A percentile compares a stretch with the other conserved stretches of the same genome.
Evolutionary conservation across 2,329 filamentous ascomycete genomes (phyloP).

Genomic region (Cucurbitaria berberidis): DNA sequence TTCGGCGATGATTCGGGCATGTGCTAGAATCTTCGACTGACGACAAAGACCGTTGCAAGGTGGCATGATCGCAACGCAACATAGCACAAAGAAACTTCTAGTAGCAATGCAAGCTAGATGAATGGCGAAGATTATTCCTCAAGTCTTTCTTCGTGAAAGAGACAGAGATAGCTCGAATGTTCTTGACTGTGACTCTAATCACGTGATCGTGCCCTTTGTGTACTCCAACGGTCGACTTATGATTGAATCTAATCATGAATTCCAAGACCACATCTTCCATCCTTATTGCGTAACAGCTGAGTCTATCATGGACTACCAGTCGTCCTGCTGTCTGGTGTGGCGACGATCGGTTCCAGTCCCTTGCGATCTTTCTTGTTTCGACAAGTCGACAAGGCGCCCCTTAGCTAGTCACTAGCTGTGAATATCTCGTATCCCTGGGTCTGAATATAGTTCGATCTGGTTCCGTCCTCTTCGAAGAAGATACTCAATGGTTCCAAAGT

Average conservation of each 20-base stretch:
- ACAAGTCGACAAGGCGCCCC: not conserved
- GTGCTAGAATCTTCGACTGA: conserved; percentile 31
- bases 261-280: not conserved
- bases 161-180: not conserved
- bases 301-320: not conserved
- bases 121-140: not conserved
- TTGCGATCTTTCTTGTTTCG: not conserved
- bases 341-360: not conserved
- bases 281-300: not conserved
- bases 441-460: conserved; percentile 82
- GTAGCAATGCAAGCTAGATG: not conserved
- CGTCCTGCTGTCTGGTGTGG: not conserved
- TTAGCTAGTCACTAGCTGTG: conserved; percentile 8
- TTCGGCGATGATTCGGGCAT: conserved; percentile 29
- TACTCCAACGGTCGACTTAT: not conserved
- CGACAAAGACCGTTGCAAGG: not conserved
- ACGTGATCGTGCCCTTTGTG: too few species aligned
- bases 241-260: not conserved
- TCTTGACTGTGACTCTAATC: conserved; percentile 4
- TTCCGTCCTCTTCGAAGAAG: conserved; percentile 79
- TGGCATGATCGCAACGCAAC: not conserved
- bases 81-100: conserved; percentile 5
- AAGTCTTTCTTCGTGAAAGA: not conserved
- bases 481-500: conserved; percentile 86
- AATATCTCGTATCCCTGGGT: conserved; percentile 75